A percentile compares a stretch with the other conserved stretches of the same genome.
These are phyloP conservation scores for Fusarium keratoplasticum DNA, from an alignment of 2,329 filamentous ascomycete genomes.

Conservation along the genomic window DNA sequence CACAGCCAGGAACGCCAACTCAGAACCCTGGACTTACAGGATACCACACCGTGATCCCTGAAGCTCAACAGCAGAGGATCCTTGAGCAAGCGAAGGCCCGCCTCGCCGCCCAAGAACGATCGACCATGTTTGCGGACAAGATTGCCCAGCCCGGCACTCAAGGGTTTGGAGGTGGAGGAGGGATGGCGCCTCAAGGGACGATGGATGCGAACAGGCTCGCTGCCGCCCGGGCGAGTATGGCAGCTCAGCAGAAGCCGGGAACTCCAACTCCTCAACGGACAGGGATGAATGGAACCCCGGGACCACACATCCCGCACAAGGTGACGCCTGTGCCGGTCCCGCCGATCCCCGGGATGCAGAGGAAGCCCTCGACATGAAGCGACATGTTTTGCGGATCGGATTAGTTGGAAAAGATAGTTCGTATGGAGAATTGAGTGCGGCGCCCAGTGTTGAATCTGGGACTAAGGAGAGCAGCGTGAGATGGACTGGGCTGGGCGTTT, in stretches of 20 bases:
- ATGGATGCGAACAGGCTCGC: constrained; percentile 48
- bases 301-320: constrained; percentile 51
- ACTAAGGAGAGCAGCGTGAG: constrained; percentile 10
- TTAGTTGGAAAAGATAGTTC: constrained; percentile 17
- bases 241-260: constrained; percentile 51
- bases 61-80: constrained; percentile 62
- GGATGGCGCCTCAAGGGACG: constrained; percentile 36
- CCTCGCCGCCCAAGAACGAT: constrained; percentile 58
- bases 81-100: constrained; percentile 64
- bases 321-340: constrained; percentile 59
- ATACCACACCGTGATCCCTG: constrained; percentile 62
- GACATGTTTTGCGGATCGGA: background rate
- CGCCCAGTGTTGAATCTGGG: background rate
- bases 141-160: constrained; percentile 60
- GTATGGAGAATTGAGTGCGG: constrained; percentile 8
- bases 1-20: constrained; percentile 45
- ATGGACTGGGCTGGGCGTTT: constrained; percentile 39
- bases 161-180: constrained; percentile 36
- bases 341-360: constrained; percentile 54
- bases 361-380: constrained; percentile 41
- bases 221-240: constrained; percentile 52
- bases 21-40: constrained; percentile 56
- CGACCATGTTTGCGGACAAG: constrained; percentile 55
- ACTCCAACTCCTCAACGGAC: constrained; percentile 49
- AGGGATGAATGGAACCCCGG: constrained; percentile 52